phyloP scores from a whole-genome alignment of 2,329 filamentous ascomycete genomes.

The Piedraia hortae region DNA sequence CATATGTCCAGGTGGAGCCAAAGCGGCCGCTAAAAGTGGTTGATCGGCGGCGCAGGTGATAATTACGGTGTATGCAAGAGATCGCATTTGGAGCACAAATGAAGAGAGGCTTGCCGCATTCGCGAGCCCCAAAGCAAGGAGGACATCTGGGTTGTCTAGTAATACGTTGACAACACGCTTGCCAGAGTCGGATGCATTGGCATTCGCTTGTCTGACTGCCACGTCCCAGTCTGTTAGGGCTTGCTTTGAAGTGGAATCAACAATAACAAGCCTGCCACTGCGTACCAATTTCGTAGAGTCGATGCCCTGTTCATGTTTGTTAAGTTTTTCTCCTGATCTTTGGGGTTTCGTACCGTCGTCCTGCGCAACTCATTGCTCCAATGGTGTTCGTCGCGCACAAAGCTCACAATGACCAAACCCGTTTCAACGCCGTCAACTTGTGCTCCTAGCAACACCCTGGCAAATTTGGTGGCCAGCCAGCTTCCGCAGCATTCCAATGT shows the following conservation, averaged over 20 bases:
- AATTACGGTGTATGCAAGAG: conserved; percentile 31
- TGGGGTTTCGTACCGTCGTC: conserved; percentile 4
- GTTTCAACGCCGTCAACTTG: conserved; percentile 9
- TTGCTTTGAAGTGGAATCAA: too few relatives aligned
- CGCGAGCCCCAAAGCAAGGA: conserved; percentile 13
- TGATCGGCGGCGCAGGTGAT: conserved; percentile 45
- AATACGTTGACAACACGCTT: conserved; percentile 15
- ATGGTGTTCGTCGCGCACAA: conserved; percentile 49
- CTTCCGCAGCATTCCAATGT: conserved; percentile 26
- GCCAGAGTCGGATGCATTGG: not conserved
- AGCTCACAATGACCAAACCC: conserved; percentile 49
- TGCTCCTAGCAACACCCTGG: conserved; percentile 19
- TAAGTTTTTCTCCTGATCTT: too few relatives aligned
- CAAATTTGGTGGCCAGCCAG: conserved; percentile 27
- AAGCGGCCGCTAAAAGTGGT: conserved; percentile 30
- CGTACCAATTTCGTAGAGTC: too few relatives aligned
- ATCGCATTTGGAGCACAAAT: conserved; percentile 10
- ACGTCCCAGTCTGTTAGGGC: too few relatives aligned
- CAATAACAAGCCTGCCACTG: too few relatives aligned
- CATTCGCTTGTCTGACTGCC: too few relatives aligned
- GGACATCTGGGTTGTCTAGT: conserved; percentile 18
- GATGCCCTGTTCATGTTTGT: too few relatives aligned
- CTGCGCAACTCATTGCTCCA: conserved; percentile 37
- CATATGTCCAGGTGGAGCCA: conserved; percentile 8
- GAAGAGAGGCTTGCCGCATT: conserved; percentile 9